Conservation (phyloP, 2,329 filamentous ascomycete genomes). For the Cladosporium sp. region DNA sequence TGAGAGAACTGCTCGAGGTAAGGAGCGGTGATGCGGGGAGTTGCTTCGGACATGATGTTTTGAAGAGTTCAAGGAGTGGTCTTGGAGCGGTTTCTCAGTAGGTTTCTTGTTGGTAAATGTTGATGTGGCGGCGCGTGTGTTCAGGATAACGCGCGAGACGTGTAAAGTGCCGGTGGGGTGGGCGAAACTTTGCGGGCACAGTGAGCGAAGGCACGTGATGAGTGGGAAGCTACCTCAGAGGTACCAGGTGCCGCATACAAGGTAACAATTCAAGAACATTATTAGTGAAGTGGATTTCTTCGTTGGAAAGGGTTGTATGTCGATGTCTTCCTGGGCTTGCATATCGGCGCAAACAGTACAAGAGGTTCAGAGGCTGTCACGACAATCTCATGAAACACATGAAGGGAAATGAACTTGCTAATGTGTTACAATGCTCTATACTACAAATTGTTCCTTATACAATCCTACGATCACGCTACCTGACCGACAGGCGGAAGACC, state of each 20-base stretch:
- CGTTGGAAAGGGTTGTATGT: no score
- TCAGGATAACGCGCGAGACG: background rate
- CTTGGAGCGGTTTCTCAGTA: no score
- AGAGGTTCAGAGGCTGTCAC: no score
- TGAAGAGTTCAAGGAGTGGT: background rate
- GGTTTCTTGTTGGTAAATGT: background rate
- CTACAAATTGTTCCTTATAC: background rate
- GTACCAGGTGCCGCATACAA: no score
- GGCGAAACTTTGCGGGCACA: background rate
- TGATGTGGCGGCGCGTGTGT: background rate
- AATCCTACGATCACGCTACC: background rate
- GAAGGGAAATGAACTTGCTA: background rate
- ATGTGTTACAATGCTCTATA: conserved; percentile 9
- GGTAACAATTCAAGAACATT: no score
- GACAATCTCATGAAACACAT: no score
- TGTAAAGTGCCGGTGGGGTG: background rate
- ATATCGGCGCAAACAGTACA: no score
- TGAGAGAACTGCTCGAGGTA: conserved; percentile 71
- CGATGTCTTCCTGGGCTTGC: no score
- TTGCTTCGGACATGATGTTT: conserved; percentile 61
- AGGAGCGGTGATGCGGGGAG: conserved; percentile 76
- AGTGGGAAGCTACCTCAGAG: no score
- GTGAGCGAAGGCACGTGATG: background rate
- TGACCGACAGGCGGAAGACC: background rate
- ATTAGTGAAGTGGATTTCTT: no score